Percentiles rank a stretch among this genome's conserved stretches.
These are phyloP conservation scores for Halenospora varia DNA, from an alignment of 495 filamentous ascomycete species.

Conservation along the genomic window DNA sequence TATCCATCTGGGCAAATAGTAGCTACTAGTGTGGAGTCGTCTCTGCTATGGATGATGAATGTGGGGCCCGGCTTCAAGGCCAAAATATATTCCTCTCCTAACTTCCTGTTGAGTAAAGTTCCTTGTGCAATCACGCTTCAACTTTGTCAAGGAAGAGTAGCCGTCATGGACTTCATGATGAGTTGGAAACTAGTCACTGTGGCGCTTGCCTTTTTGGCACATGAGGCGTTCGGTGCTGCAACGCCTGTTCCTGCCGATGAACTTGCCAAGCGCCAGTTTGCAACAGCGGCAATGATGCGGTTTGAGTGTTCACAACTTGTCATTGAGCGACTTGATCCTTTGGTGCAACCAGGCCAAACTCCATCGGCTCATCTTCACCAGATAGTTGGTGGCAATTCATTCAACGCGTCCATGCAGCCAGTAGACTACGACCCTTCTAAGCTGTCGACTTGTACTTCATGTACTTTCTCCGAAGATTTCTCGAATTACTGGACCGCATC, in stretches of 20 bases:
- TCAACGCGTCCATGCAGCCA: constrained; percentile 43
- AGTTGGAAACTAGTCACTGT: neutral
- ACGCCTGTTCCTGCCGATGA: neutral
- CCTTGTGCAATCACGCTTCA: too few relatives aligned
- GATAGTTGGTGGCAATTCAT: constrained; percentile 60
- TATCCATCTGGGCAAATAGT: too few relatives aligned
- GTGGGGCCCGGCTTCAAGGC: too few relatives aligned
- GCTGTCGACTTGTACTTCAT: constrained; percentile 54
- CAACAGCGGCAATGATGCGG: neutral
- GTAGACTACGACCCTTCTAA: neutral
- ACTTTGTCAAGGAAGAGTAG: too few relatives aligned
- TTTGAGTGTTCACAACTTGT: constrained; percentile 19
- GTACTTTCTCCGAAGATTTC: constrained; percentile 45
- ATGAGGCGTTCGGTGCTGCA: neutral
- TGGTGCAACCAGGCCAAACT: constrained; percentile 46
- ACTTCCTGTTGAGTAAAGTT: too few relatives aligned
- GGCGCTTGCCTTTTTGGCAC: neutral
- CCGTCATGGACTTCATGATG: neutral
- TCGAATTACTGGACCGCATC: constrained; percentile 36
- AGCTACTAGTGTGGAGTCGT: too few relatives aligned
- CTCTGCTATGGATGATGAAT: too few relatives aligned
- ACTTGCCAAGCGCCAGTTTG: neutral
- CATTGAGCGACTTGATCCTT: constrained; percentile 57
- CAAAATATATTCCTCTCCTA: too few relatives aligned
- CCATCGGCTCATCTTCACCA: constrained; percentile 57